A percentile compares a stretch with the other conserved stretches of the same genome.
Evolutionary conservation across 345 rosid genomes (phyloP).

Genomic region (Arabis alpina): DNA sequence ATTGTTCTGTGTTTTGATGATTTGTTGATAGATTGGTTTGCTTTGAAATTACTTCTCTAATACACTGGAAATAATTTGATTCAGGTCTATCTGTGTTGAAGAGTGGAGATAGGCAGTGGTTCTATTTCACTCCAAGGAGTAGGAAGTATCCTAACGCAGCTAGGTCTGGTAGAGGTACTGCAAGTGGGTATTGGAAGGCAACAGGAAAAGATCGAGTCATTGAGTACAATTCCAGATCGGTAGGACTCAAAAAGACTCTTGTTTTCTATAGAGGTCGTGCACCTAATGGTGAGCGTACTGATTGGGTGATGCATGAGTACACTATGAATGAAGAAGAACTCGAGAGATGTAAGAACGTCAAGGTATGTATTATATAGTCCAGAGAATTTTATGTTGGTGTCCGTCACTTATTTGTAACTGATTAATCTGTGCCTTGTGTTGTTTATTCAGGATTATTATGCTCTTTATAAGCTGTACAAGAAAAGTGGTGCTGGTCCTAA

Average conservation of each 20-base stretch:
- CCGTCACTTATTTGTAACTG: not conserved
- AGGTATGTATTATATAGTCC: constrained; percentile 45
- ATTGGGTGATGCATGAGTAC: constrained; percentile 99
- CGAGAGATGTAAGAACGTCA: constrained; percentile 64
- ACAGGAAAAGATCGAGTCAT: constrained; percentile 83
- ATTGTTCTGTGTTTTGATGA: no score
- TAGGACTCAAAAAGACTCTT: constrained; percentile 86
- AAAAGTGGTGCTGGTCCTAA: constrained; percentile 98
- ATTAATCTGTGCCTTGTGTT: not conserved
- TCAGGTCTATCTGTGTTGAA: constrained; percentile 63
- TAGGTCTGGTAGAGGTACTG: constrained; percentile 81
- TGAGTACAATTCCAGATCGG: constrained; percentile 57
- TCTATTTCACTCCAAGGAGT: constrained; percentile 84
- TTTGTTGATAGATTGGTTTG: no score
- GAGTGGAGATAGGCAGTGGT: constrained; percentile 94
- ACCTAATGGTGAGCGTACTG: constrained; percentile 79
- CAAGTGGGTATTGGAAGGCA: constrained; percentile 89
- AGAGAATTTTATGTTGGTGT: no score
- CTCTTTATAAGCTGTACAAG: constrained; percentile 83
- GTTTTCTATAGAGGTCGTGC: constrained; percentile 89
- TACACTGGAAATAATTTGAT: not conserved
- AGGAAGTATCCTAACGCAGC: constrained; percentile 92
- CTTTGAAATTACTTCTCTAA: no score
- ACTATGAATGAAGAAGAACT: constrained; percentile 88
- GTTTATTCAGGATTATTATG: constrained; percentile 76